A percentile compares a stretch with the other conserved stretches of the same genome.
Conservation (phyloP, 306 rosid genomes). For the Quillaja saponaria region DNA sequence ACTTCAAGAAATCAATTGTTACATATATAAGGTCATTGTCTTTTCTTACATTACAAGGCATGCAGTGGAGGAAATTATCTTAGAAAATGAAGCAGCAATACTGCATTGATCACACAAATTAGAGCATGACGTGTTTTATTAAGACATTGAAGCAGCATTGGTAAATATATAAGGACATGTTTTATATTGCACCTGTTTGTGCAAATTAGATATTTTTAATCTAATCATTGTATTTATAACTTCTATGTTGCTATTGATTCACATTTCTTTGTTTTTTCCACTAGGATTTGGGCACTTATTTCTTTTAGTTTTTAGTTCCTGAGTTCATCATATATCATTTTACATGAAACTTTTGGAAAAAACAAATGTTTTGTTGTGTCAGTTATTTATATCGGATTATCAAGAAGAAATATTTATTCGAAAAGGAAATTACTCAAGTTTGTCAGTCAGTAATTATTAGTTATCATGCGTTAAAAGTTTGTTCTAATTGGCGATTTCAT, state of each 20-base stretch:
- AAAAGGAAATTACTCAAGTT: not conserved
- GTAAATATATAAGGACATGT: too few relatives aligned
- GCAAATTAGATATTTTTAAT: not conserved
- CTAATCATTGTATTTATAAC: not conserved
- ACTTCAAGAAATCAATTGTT: slow-evolving; percentile 2
- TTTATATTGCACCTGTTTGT: slow-evolving; percentile 11
- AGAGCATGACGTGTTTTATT: too few relatives aligned
- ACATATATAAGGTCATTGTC: too few relatives aligned
- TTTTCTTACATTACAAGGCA: not conserved
- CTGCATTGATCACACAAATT: too few relatives aligned
- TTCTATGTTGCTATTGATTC: not conserved
- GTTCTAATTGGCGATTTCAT: too few relatives aligned
- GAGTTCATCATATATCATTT: slow-evolving; percentile 5
- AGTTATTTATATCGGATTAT: not conserved
- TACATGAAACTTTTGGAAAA: not conserved
- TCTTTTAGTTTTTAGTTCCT: not conserved
- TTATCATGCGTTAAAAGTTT: too few relatives aligned
- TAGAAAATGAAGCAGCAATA: too few relatives aligned
- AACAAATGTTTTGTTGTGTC: not conserved
- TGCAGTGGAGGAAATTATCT: not conserved
- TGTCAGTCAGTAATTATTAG: too few relatives aligned
- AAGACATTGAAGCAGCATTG: too few relatives aligned
- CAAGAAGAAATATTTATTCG: slow-evolving; percentile 4
- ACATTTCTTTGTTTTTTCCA: not conserved
- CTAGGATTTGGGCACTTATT: not conserved